A percentile compares a stretch with the other conserved stretches of the same genome.
These are phyloP conservation scores for Coemansia sp. DNA, from an alignment of 192 early-diverging fungal species.

Conservation along the genomic window DNA sequence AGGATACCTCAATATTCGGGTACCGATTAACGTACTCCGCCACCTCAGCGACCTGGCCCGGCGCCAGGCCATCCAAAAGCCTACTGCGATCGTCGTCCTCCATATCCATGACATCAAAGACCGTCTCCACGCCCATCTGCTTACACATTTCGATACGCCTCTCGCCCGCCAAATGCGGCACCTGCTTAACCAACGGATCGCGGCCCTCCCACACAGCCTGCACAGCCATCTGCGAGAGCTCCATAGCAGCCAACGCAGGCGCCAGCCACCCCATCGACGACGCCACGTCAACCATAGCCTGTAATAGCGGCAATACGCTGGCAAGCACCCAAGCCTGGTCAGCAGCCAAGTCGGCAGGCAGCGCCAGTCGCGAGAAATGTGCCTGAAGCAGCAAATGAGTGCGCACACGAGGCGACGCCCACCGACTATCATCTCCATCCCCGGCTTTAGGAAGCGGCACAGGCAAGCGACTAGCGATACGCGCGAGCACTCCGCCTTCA, in stretches of 20 bases:
- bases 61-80: slow-evolving; percentile 65
- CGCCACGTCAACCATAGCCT: slow-evolving; percentile 94
- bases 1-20: slow-evolving; percentile 86
- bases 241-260: slow-evolving; percentile 92
- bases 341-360: slow-evolving; percentile 91
- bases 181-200: slow-evolving; percentile 82
- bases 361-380: slow-evolving; percentile 87
- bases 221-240: slow-evolving; percentile 95
- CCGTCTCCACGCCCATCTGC: slow-evolving; percentile 64
- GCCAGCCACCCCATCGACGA: slow-evolving; percentile 89
- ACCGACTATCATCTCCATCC: slow-evolving; percentile 24
- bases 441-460: slow-evolving; percentile 41
- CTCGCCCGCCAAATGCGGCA: slow-evolving; percentile 72
- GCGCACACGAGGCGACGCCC: slow-evolving; percentile 90
- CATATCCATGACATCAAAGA: slow-evolving; percentile 95
- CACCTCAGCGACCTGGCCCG: slow-evolving; percentile 66
- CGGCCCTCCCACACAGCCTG: slow-evolving; percentile 97
- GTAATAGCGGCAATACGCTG: slow-evolving; percentile 80
- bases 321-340: slow-evolving; percentile 77
- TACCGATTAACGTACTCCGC: slow-evolving; percentile 90
- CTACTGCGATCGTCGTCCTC: slow-evolving; percentile 81
- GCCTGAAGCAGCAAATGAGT: slow-evolving; percentile 93
- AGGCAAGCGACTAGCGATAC: slow-evolving; percentile 82
- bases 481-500: slow-evolving; percentile 79
- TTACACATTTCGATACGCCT: slow-evolving; percentile 19